Conservation (phyloP, 768 basidiomycete genomes). For the Mycena chlorophos region DNA sequence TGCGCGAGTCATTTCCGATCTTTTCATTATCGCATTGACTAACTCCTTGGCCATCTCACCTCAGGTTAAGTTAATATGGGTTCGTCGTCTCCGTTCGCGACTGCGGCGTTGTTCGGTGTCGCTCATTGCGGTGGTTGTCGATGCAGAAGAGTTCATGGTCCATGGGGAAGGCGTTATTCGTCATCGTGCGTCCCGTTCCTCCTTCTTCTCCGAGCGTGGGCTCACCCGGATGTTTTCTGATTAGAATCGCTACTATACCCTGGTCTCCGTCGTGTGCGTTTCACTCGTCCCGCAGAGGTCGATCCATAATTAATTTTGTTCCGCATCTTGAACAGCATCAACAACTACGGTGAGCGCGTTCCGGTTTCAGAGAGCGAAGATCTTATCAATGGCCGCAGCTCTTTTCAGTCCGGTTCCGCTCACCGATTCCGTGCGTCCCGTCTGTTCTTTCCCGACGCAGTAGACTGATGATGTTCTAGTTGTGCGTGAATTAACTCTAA, state of each 20-base stretch:
- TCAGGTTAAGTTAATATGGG: conserved; percentile 59
- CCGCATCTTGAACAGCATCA: conserved; percentile 39
- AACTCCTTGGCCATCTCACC: neutral
- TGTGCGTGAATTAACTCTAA: conserved; percentile 10
- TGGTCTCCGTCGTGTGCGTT: conserved; percentile 52
- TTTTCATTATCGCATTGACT: neutral
- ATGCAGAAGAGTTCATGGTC: conserved; percentile 55
- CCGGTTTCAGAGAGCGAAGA: neutral
- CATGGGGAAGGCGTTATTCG: conserved; percentile 53
- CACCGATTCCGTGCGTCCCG: conserved; percentile 39
- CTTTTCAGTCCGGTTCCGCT: conserved; percentile 45
- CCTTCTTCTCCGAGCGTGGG: neutral
- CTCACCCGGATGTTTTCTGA: neutral
- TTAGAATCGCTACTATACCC: conserved; percentile 61
- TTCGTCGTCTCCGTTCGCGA: too few species aligned
- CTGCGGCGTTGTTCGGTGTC: neutral
- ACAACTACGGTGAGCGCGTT: conserved; percentile 47
- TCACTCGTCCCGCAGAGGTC: neutral
- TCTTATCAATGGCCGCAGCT: conserved; percentile 26
- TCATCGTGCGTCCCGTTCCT: conserved; percentile 41
- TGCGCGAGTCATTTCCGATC: conserved; percentile 23
- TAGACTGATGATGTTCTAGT: conserved; percentile 10
- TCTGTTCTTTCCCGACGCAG: neutral
- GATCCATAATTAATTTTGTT: neutral
- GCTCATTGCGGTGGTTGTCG: neutral